Base-by-base conservation (phyloP, 441 rosid genomes). In the Pelargonium myrrhifolium region DNA sequence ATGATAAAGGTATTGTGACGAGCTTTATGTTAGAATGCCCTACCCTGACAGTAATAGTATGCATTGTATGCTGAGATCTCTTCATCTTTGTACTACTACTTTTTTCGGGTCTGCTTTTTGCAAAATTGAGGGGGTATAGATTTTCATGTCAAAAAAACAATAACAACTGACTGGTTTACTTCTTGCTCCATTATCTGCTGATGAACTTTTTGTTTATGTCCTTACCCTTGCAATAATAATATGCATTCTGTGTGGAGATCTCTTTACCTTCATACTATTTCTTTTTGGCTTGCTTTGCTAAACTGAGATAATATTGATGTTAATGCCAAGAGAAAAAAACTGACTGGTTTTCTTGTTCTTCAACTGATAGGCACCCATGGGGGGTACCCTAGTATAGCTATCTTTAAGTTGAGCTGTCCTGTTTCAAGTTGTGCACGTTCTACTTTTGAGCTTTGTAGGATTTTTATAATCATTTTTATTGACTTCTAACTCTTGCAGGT, bases 401-500 rank as follows among this genome's bases (percentile, higher is more conserved):
- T 47, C 53, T 47, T 47, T 47, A 12, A 47, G 53, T 12, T 47
- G 15, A 10, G 15, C 53, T 47, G 12, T 14, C 35, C 3, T 58
- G 62, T 58, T 58, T 58, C 35, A 58, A 12, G 10, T 58, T 58
- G 3, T 12, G 22, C 62, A 55, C 21, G 61, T 55, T 55, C 62
- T 21, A 10, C 62, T 20, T 28, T 2, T 28, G 31, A 28, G 3
- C 31, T 28, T 49, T n/a, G 62, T 56, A 56, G 10, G 62, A 51
- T 21, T 21, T 28, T 0, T 56, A 21, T 51, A 51, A 51, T 14
- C 71, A 65, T 74, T 55, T 76, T 62, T 58, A 18, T 22, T 58
- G 31, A 20, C 21, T 20, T 20, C 28, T 56, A 28, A 28, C 2
- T 56, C 21, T 58, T 58, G 62, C 18, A 90, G 97, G 97, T 90